Percentiles rank a stretch among this genome's conserved stretches.
phyloP scores from a whole-genome alignment of 192 early-diverging fungal species.

The Funneliformis geosporum region DNA sequence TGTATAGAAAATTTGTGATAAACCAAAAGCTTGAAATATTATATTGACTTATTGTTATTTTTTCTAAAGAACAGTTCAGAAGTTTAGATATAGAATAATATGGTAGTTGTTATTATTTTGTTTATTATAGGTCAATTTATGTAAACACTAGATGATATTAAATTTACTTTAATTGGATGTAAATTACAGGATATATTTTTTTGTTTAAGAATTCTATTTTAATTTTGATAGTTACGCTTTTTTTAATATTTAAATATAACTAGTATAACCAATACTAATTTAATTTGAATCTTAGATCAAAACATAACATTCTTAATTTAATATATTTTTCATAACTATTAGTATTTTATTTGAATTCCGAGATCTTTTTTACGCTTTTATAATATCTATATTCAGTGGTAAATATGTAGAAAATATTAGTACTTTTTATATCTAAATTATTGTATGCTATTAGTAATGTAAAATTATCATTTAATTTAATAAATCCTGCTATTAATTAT shows the following conservation, averaged over 20 bases:
- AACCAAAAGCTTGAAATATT: neutral
- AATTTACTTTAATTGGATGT: too few relatives aligned
- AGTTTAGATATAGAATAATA: neutral
- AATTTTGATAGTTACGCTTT: slow-evolving; percentile 3
- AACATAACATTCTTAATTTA: slow-evolving; percentile 9
- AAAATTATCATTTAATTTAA: too few relatives aligned
- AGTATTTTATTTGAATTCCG: too few relatives aligned
- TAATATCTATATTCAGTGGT: neutral
- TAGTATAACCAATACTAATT: slow-evolving; percentile 5
- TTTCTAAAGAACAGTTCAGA: neutral
- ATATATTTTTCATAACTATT: slow-evolving; percentile 26
- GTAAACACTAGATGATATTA: too few relatives aligned
- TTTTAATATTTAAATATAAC: neutral
- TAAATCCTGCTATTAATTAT: too few relatives aligned
- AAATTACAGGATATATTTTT: too few relatives aligned
- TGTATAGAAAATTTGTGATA: slow-evolving; percentile 11
- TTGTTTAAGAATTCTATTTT: too few relatives aligned
- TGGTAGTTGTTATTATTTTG: too few relatives aligned
- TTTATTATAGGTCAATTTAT: too few relatives aligned
- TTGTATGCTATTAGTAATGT: too few relatives aligned
- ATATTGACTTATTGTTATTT: slow-evolving; percentile 13
- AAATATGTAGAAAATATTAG: slow-evolving; percentile 8
- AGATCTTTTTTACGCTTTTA: neutral
- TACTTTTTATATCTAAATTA: neutral
- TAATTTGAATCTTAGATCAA: slow-evolving; percentile 2